phyloP scores from a whole-genome alignment of 2,329 filamentous ascomycete genomes.

The Madurella fahalii region DNA sequence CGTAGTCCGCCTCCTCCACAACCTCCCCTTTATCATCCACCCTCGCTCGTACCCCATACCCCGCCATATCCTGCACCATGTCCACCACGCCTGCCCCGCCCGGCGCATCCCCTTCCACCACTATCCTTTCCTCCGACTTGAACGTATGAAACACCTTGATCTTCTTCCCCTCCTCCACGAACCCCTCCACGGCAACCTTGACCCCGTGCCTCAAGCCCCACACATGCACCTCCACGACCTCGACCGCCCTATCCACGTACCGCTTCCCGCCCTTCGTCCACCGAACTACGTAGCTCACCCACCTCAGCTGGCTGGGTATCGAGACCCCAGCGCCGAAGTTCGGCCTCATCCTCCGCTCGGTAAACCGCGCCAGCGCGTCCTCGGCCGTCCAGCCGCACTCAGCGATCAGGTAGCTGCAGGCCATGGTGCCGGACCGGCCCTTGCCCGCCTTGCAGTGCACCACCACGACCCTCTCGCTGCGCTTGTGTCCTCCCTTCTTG shows the following conservation, averaged over 20 bases:
- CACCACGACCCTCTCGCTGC: slow-evolving; percentile 62
- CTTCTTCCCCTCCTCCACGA: slow-evolving; percentile 79
- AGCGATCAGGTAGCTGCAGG: slow-evolving; percentile 84
- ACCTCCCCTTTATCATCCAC: slow-evolving; percentile 18
- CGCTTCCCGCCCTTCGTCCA: slow-evolving; percentile 73
- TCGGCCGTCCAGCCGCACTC: slow-evolving; percentile 64
- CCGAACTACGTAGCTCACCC: slow-evolving; percentile 81
- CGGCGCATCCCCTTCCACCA: slow-evolving; percentile 57
- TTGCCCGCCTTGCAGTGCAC: slow-evolving; percentile 98
- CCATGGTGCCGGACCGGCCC: slow-evolving; percentile 82
- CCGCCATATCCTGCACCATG: slow-evolving; percentile 52
- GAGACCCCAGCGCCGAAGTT: slow-evolving; percentile 86
- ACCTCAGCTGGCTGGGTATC: slow-evolving; percentile 87
- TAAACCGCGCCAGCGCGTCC: slow-evolving; percentile 57
- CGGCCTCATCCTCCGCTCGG: slow-evolving; percentile 80
- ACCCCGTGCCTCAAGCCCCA: slow-evolving; percentile 88
- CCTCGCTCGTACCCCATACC: slow-evolving; percentile 31
- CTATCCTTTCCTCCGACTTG: slow-evolving; percentile 62
- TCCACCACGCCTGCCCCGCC: slow-evolving; percentile 47
- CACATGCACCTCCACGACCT: slow-evolving; percentile 83
- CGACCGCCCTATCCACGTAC: slow-evolving; percentile 78
- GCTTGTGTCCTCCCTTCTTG: slow-evolving; percentile 4
- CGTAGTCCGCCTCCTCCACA: slow-evolving; percentile 35
- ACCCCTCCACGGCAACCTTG: slow-evolving; percentile 81
- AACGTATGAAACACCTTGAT: slow-evolving; percentile 85